These are phyloP conservation scores for Sphagnum tenellum DNA, from an alignment of 225 moss, liverwort and hornwort genomes.

Conservation along the genomic window DNA sequence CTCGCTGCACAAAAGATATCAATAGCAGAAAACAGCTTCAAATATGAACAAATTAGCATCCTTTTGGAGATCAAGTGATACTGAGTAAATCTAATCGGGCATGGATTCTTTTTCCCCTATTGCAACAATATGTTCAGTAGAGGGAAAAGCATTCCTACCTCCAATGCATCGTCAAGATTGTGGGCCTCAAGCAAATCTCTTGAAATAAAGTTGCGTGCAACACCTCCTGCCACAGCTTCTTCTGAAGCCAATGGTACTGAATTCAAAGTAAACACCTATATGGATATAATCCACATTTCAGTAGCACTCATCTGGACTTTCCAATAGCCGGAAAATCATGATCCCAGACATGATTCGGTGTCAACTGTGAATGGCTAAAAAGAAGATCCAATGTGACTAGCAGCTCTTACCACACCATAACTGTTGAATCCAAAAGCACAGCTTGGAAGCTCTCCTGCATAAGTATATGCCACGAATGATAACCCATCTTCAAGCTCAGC, in stretches of 20 bases:
- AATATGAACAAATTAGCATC: too few relatives aligned
- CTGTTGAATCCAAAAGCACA: conserved; percentile 85
- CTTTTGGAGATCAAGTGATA: too few relatives aligned
- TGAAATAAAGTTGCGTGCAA: conserved; percentile 72
- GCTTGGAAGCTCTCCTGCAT: conserved; percentile 81
- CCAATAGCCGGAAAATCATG: background rate
- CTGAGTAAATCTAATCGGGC: too few relatives aligned
- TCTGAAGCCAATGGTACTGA: conserved; percentile 61
- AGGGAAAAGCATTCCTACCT: conserved; percentile 21
- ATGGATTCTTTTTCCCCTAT: too few relatives aligned
- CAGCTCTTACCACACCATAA: conserved; percentile 48
- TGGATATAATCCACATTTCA: background rate
- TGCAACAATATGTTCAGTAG: background rate
- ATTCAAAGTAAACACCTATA: conserved; percentile 67
- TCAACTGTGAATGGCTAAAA: background rate
- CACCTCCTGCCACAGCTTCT: conserved; percentile 55
- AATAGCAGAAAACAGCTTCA: too few relatives aligned
- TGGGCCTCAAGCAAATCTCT: conserved; percentile 59
- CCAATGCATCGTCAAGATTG: conserved; percentile 40
- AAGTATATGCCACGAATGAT: conserved; percentile 64
- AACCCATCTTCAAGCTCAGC: conserved; percentile 38
- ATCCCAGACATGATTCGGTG: background rate
- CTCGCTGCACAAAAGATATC: conserved; percentile 20
- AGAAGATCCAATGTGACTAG: background rate
- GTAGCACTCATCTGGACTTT: background rate